Evolutionary conservation across 2,329 filamentous ascomycete species (phyloP), one percentile per base, ranked within the genome.

Genomic region (Fusarium sp.): DNA sequence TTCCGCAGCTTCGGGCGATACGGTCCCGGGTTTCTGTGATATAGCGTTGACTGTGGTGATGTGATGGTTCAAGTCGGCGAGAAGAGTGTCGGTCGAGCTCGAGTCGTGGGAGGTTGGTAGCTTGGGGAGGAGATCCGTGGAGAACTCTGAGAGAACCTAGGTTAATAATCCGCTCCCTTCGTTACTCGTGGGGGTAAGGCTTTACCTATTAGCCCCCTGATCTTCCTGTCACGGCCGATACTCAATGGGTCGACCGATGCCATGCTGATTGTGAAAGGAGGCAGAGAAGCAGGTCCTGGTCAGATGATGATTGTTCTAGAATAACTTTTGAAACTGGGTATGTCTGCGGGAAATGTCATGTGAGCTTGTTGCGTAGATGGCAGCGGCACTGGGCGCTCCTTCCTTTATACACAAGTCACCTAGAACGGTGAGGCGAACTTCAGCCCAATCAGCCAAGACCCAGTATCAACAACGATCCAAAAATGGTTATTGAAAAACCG

Each of bases 21-120:
- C 57, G 8, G 40, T 5, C 6, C 31, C n/a, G 2, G 42, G 10
- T 6, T 64, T 72, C 13, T 69, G 52, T 1, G 66, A 33, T 3
- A 79, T 52, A 27, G 42, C 36, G 14, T 74, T 78, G 33, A 77
- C 69, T 6, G 73, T 69, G 13, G 75, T 68, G 31, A 82, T 75
- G 20, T 81, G 75, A 36, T 77, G 74, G 4, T 74, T 71, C 10
- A 84, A 66, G 22, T 82, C 80, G 9, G 76, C 78, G 7, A 80
- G 66, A 16, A 85, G 77, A 10, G 77, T 56, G 87, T 65, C 89
- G 88, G 50, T 84, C 74, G 57, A 75, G 82, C 29, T 88, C 85
- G 62, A 54, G 27, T 78, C 74, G 18, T 58, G 62, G 7, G 61
- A 66, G 6, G 64, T 60, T 0, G 64, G 63, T 5, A 83, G 59